Base-by-base conservation (phyloP, 1,139 yeast species). In the Blastobotrys indianensis region DNA sequence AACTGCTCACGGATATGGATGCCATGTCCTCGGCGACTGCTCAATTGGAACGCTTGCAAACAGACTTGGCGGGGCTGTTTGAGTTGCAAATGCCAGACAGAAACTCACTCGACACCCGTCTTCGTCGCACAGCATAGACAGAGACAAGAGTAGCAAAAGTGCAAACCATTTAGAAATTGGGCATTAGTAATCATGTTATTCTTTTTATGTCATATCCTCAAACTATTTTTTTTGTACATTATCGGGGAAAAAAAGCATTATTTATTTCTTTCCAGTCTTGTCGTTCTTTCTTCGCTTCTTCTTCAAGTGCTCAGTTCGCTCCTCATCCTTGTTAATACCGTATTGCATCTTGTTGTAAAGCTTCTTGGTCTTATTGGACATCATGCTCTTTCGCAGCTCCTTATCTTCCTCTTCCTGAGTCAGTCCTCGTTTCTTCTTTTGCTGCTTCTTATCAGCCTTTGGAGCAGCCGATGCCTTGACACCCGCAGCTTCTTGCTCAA, bases 341-440 rank as follows among this genome's bases (percentile, higher is more conserved):
- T 87, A 82, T 73, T 87, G 94, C 94, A 92, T 86, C 82, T 86
- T 86, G 73, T 85, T 84, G 75, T 92, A 92, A 58, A 90, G 76
- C 69, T 86, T 87, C 75, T 90, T 85, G 72, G 92, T 95, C 69
- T 90, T 92, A 73, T 88, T 90, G 57, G 94, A 78, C 97, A 92
- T 90, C 98, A 92, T 92, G 64, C 88, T 87, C 78, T 80, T 83
- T 72, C 83, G 85, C 69, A 87, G 76, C 57, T 86, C 94, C 69
- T 85, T 84, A 62, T 83, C 94, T 69, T 85, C 95, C 49, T 80
- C 84, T 53, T 76, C 87, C 50, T 68, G 67, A 49, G 68, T 60
- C 53, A 69, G 72, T n/a, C 51, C 53, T 42, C 53, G 48, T 32
- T 54, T 47, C 46, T 52, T 59, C 59, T 64, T 70, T 58, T 58